Percentiles rank a stretch among this genome's conserved stretches.
Conservation (phyloP, 2,329 filamentous ascomycete genomes). For the Colletotrichum orchidophilum region DNA sequence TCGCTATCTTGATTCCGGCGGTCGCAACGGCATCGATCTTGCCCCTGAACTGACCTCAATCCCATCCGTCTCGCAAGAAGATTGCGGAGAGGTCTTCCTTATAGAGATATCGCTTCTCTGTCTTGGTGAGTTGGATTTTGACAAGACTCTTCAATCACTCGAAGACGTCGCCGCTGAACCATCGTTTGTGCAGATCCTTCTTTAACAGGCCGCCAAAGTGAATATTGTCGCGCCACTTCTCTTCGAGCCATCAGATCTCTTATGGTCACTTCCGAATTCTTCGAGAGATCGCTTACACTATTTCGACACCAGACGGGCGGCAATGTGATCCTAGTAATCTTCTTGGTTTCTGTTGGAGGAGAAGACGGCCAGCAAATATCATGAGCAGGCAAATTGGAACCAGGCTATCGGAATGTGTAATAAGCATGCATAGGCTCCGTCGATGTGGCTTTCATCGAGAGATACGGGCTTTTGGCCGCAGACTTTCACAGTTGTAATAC, state of each 20-base stretch:
- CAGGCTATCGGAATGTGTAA: not conserved
- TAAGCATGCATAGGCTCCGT: not conserved
- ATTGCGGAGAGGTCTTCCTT: not conserved
- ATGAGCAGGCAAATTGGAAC: no score
- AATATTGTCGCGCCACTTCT: not conserved
- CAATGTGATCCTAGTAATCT: not conserved
- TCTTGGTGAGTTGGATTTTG: not conserved
- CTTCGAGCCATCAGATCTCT: not conserved
- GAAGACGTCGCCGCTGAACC: not conserved
- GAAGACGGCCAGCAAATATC: not conserved
- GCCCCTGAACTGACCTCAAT: not conserved
- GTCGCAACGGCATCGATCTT: not conserved
- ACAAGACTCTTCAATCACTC: not conserved
- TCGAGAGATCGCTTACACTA: not conserved
- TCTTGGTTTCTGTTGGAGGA: not conserved
- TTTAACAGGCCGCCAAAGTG: not conserved
- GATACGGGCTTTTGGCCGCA: not conserved
- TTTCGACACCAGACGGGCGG: not conserved
- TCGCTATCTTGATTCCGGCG: not conserved
- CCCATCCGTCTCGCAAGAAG: not conserved
- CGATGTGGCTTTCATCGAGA: not conserved
- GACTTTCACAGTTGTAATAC: not conserved
- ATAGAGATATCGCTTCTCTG: not conserved
- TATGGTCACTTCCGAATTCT: not conserved
- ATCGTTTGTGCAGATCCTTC: not conserved